Percentiles rank a stretch among this genome's conserved stretches.
phyloP scores from a whole-genome alignment of 148 eudicot species.

The Talinum fruticosum region DNA sequence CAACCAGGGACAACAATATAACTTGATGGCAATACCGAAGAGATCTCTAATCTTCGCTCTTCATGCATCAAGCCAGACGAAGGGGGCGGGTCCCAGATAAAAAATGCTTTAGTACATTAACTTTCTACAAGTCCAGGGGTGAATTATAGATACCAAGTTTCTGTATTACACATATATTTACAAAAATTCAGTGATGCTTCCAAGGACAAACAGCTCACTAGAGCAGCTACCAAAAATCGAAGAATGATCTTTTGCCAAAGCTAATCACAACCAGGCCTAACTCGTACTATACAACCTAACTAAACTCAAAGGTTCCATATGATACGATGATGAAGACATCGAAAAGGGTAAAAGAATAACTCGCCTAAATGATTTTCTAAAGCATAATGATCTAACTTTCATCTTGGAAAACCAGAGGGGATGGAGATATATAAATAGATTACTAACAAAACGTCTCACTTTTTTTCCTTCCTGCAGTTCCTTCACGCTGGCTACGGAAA shows the following conservation, averaged over 20 bases:
- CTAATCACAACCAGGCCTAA: slow-evolving; percentile 8
- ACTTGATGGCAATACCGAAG: too few relatives aligned
- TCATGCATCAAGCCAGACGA: too few relatives aligned
- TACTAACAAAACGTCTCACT: slow-evolving; percentile 16
- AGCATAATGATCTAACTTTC: slow-evolving; percentile 8
- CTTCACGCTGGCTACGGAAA: slow-evolving; percentile 85
- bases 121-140: not conserved
- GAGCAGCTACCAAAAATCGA: slow-evolving; percentile 8
- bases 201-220: not conserved
- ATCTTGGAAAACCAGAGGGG: not conserved
- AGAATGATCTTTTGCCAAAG: not conserved
- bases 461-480: slow-evolving; percentile 49
- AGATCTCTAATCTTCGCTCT: too few relatives aligned
- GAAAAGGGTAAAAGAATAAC: slow-evolving; percentile 19
- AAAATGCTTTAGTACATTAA: not conserved
- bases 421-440: not conserved
- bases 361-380: slow-evolving; percentile 11
- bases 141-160: not conserved
- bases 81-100: not conserved
- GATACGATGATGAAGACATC: not conserved
- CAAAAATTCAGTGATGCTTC: slow-evolving; percentile 5
- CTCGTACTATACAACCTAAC: slow-evolving; percentile 17
- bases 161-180: slow-evolving; percentile 19
- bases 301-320: not conserved
- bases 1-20: too few relatives aligned